Conservation (phyloP, 441 rosid species). For the Euphorbia corollata region DNA sequence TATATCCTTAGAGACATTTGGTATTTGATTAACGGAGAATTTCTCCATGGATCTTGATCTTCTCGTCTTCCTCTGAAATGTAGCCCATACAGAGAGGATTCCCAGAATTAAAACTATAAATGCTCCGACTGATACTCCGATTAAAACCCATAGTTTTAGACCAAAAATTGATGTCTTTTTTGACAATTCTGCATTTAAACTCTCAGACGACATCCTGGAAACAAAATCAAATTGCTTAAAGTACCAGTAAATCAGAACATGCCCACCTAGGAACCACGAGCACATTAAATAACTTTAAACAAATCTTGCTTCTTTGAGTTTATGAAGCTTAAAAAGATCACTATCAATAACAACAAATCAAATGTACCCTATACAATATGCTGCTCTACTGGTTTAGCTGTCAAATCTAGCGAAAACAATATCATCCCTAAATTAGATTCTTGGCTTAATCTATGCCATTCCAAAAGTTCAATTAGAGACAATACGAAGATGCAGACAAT, state of each 20-base stretch:
- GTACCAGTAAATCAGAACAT: conserved; percentile 24
- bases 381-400: conserved; percentile 14
- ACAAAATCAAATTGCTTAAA: conserved; percentile 19
- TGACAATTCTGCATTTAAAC: conserved; percentile 53
- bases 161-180: conserved; percentile 64
- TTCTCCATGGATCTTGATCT: conserved; percentile 35
- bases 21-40: conserved; percentile 61
- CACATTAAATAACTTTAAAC: conserved; percentile 12
- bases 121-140: conserved; percentile 60
- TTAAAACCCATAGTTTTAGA: conserved; percentile 76
- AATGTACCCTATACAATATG: not conserved
- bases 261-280: conserved; percentile 35
- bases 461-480: not conserved
- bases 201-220: conserved; percentile 59
- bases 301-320: conserved; percentile 10
- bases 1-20: conserved; percentile 74
- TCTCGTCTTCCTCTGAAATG: conserved; percentile 51
- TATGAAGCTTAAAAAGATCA: conserved; percentile 9
- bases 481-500: conserved; percentile 11
- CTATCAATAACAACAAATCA: not conserved
- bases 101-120: conserved; percentile 61
- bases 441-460: conserved; percentile 21
- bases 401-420: conserved; percentile 17
- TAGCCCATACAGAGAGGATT: conserved; percentile 55
- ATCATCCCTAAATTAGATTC: conserved; percentile 22